Percentiles rank a stretch among this genome's conserved stretches.
phyloP scores from a whole-genome alignment of 2,329 filamentous ascomycete genomes.

The Aulographum hederae region DNA sequence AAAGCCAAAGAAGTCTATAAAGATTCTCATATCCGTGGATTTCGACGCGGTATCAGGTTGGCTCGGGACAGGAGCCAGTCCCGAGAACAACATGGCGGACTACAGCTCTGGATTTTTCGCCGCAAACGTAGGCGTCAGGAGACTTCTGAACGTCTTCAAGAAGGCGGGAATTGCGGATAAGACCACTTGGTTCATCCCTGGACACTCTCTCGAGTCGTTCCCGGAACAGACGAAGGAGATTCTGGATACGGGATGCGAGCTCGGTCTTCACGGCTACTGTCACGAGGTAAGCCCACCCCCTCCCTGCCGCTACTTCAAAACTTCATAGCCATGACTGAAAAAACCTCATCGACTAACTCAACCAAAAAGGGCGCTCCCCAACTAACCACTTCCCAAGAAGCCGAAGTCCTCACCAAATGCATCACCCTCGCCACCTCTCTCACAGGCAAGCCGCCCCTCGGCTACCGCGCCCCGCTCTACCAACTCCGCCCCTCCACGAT shows the following conservation, averaged over 20 bases:
- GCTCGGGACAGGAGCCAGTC: conserved; percentile 35
- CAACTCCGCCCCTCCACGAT: conserved; percentile 31
- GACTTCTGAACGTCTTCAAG: conserved; percentile 34
- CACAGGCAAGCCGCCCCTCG: conserved; percentile 26
- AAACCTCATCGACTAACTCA: conserved; percentile 3
- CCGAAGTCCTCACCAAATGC: conserved; percentile 30
- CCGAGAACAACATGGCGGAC: conserved; percentile 36
- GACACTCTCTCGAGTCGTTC: conserved; percentile 40
- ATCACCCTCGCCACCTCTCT: conserved; percentile 24
- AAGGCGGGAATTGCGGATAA: conserved; percentile 32
- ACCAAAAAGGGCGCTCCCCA: conserved; percentile 18
- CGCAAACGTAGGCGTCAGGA: conserved; percentile 36
- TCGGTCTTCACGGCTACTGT: conserved; percentile 31
- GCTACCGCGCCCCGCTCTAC: conserved; percentile 34
- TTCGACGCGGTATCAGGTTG: conserved; percentile 43
- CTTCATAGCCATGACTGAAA: neutral
- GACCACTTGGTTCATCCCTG: conserved; percentile 42
- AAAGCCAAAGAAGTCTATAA: conserved; percentile 15
- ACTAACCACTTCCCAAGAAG: conserved; percentile 29
- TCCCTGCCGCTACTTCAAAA: neutral
- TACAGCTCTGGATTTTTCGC: conserved; percentile 37
- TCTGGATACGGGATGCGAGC: conserved; percentile 32
- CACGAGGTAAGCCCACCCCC: conserved; percentile 24
- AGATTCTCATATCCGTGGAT: conserved; percentile 26
- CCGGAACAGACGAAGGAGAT: conserved; percentile 31